Conservation (phyloP, 805 yeast genomes). For the Saccharomycopsis sp. region DNA sequence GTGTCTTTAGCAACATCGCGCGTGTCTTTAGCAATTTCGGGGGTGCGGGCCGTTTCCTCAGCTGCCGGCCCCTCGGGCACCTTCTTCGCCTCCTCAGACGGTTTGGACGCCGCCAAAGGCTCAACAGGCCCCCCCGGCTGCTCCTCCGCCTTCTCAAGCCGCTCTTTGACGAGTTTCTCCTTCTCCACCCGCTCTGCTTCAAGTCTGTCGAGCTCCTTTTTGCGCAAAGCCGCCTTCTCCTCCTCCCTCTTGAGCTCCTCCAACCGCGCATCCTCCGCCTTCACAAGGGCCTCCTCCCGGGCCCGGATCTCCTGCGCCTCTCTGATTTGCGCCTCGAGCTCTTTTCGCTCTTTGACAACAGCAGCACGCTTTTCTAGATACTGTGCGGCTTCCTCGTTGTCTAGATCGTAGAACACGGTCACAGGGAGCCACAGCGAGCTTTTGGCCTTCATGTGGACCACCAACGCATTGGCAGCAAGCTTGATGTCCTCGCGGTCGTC, state of each 20-base stretch:
- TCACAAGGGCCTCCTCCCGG: neutral
- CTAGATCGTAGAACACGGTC: constrained; percentile 51
- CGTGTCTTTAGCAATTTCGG: too few species aligned
- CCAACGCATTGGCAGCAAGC: constrained; percentile 65
- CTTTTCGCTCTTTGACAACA: constrained; percentile 16
- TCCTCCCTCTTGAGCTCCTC: neutral
- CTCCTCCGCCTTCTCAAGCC: neutral
- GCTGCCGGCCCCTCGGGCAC: neutral
- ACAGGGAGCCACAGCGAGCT: constrained; percentile 42
- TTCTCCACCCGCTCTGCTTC: constrained; percentile 15
- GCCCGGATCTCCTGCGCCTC: constrained; percentile 3
- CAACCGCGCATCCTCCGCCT: constrained; percentile 3
- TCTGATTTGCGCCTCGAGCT: constrained; percentile 8
- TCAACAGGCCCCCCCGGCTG: neutral
- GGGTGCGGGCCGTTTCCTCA: too few species aligned
- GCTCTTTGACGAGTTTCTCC: neutral
- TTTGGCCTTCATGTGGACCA: constrained; percentile 57
- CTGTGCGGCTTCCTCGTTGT: constrained; percentile 35
- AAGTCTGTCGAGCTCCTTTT: constrained; percentile 1
- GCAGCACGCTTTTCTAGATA: constrained; percentile 25
- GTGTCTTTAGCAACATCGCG: too few species aligned
- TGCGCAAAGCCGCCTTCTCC: neutral
- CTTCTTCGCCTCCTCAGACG: neutral
- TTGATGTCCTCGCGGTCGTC: constrained; percentile 78
- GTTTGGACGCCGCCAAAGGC: neutral